These are phyloP conservation scores for Artemisia argyi DNA, from an alignment of 129 eudicot genomes.

Conservation along the genomic window DNA sequence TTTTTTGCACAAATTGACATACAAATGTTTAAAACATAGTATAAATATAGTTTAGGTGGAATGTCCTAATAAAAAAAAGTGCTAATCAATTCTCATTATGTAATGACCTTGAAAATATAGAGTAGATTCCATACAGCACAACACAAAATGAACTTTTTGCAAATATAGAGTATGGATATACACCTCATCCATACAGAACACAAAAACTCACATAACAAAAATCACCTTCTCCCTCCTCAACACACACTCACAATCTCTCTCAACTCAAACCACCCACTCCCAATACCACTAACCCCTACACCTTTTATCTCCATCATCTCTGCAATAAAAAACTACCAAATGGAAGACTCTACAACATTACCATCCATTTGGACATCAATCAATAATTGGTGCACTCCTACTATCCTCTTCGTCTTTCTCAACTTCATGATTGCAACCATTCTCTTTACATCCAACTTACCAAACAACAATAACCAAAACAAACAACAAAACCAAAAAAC, in stretches of 20 bases:
- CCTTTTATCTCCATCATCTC: slow-evolving; percentile 18
- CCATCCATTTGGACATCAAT: slow-evolving; percentile 66
- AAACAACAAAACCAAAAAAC: slow-evolving; percentile 1
- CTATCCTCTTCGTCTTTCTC: slow-evolving; percentile 83
- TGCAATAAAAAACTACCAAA: slow-evolving; percentile 35
- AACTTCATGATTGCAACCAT: slow-evolving; percentile 88
- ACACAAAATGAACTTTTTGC: not conserved
- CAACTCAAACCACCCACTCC: slow-evolving; percentile 28
- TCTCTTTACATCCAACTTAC: slow-evolving; percentile 54
- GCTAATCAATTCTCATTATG: no score
- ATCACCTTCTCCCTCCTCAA: slow-evolving; percentile 14
- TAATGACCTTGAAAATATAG: not conserved
- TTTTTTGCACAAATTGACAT: no score
- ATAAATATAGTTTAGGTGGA: no score
- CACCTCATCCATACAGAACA: no score
- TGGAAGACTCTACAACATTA: slow-evolving; percentile 60
- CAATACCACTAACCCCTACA: not conserved
- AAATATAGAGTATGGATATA: no score
- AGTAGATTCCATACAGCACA: not conserved
- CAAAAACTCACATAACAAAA: slow-evolving; percentile 9
- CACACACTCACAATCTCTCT: slow-evolving; percentile 9
- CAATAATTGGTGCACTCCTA: slow-evolving; percentile 88
- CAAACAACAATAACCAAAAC: slow-evolving; percentile 28
- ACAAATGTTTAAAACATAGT: no score
- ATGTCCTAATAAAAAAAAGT: no score